Evolutionary conservation across 257 asterid genomes (phyloP).

Genomic region (Nicotiana otophora): DNA sequence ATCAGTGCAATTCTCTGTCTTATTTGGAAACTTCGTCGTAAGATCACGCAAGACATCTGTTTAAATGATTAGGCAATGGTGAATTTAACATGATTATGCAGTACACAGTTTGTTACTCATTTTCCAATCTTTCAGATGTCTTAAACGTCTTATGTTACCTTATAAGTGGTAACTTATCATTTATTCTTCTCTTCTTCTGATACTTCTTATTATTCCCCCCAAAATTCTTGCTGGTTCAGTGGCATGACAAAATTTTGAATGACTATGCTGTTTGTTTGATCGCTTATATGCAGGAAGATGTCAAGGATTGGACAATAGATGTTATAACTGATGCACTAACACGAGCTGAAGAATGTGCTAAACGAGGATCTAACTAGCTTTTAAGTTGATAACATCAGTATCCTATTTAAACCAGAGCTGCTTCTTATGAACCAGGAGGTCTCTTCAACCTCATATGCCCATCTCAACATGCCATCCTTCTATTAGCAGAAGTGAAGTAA

Average conservation of each 20-base stretch:
- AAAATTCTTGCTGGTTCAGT: background rate
- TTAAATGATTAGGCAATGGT: background rate
- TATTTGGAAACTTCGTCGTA: background rate
- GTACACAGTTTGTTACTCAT: background rate
- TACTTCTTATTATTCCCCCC: background rate
- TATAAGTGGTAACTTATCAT: background rate
- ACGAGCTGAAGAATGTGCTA: slow-evolving; percentile 73
- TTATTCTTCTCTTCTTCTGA: background rate
- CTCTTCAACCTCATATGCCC: background rate
- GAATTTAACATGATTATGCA: background rate
- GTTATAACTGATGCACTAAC: slow-evolving; percentile 70
- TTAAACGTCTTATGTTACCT: background rate
- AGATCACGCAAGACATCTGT: background rate
- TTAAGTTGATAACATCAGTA: background rate
- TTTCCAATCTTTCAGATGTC: background rate
- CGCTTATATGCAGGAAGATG: slow-evolving; percentile 56
- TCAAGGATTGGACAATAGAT: slow-evolving; percentile 83
- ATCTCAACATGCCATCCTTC: background rate
- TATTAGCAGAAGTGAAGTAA: background rate
- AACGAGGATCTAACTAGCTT: slow-evolving; percentile 40
- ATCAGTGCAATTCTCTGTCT: background rate
- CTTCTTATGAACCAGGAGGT: background rate
- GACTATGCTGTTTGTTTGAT: background rate
- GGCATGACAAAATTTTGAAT: slow-evolving; percentile 2
- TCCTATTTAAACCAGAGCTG: background rate